A percentile compares a stretch with the other conserved stretches of the same genome.
Conservation (phyloP, 306 rosid species). For the Delonix regia region DNA sequence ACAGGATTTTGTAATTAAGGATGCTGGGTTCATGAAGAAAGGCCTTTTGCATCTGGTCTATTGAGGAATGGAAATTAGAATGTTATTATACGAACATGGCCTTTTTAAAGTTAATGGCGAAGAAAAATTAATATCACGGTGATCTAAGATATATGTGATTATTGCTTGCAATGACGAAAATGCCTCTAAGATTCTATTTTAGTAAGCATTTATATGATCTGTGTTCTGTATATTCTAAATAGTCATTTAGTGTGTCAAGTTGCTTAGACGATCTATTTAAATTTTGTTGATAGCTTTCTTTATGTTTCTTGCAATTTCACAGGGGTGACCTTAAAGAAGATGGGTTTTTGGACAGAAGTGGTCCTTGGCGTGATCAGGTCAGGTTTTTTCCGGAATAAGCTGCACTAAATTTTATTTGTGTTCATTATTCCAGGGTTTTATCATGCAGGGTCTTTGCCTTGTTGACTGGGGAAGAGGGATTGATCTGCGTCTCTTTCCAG, state of each 20-base stretch:
- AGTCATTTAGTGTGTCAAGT: not conserved
- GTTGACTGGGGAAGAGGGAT: constrained; percentile 99
- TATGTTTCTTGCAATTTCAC: constrained; percentile 37
- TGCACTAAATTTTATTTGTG: constrained; percentile 6
- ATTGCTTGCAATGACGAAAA: constrained; percentile 24
- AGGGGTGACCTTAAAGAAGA: constrained; percentile 66
- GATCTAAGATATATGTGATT: constrained; percentile 10
- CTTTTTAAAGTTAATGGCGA: constrained; percentile 1
- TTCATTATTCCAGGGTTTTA: constrained; percentile 30
- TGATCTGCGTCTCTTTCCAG: constrained; percentile 81
- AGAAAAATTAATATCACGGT: constrained; percentile 13
- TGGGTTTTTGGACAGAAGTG: constrained; percentile 60
- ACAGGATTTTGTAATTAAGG: not conserved
- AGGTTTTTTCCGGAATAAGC: constrained; percentile 32
- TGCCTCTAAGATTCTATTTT: constrained; percentile 19
- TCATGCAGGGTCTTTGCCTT: constrained; percentile 88
- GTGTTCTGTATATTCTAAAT: constrained; percentile 23
- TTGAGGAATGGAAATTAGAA: constrained; percentile 23
- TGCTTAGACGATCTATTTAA: constrained; percentile 6
- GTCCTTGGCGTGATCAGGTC: constrained; percentile 90
- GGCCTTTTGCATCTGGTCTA: constrained; percentile 18
- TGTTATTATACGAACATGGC: not conserved
- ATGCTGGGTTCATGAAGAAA: constrained; percentile 20
- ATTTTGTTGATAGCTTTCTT: constrained; percentile 7
- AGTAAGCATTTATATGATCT: constrained; percentile 2